These are phyloP conservation scores for Chalara sp. DNA, from an alignment of 2,329 filamentous ascomycete genomes.

Conservation along the genomic window DNA sequence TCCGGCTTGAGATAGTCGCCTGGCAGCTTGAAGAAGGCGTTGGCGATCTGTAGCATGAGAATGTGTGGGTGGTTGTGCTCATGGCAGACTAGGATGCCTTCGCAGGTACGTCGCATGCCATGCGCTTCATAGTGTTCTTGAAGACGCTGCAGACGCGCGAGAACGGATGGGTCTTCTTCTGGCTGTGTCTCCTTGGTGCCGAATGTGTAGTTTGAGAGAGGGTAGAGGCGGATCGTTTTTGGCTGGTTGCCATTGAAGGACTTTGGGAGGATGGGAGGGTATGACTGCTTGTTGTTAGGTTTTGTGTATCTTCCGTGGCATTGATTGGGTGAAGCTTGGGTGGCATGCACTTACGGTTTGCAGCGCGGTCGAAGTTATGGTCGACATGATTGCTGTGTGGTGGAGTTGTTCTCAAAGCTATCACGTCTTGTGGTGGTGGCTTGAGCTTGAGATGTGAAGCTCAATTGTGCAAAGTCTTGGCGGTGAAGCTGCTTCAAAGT, in stretches of 20 bases:
- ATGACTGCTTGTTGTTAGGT: slow-evolving; percentile 32
- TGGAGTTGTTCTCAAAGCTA: not conserved
- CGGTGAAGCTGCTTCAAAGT: no score
- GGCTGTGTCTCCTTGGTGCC: slow-evolving; percentile 97
- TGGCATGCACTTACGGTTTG: slow-evolving; percentile 45
- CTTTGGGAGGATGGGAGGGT: slow-evolving; percentile 71
- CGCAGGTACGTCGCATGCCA: slow-evolving; percentile 95
- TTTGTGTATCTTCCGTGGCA: no score
- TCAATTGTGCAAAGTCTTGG: no score
- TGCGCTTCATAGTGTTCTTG: slow-evolving; percentile 89
- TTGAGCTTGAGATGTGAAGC: no score
- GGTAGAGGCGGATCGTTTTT: slow-evolving; percentile 82
- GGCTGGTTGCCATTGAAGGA: slow-evolving; percentile 88
- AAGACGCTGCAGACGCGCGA: slow-evolving; percentile 86
- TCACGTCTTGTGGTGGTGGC: no score
- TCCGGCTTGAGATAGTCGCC: slow-evolving; percentile 88
- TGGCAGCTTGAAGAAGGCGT: slow-evolving; percentile 98
- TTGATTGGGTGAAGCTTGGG: not conserved
- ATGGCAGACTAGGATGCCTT: slow-evolving; percentile 95
- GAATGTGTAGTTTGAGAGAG: slow-evolving; percentile 97
- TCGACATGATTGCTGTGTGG: slow-evolving; percentile 58
- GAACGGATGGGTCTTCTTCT: slow-evolving; percentile 93
- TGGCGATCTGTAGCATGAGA: slow-evolving; percentile 97
- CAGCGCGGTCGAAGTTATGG: slow-evolving; percentile 67
- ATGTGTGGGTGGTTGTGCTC: slow-evolving; percentile 99